Conservation (phyloP, 2,329 filamentous ascomycete genomes). For the Penicillium expansum region DNA sequence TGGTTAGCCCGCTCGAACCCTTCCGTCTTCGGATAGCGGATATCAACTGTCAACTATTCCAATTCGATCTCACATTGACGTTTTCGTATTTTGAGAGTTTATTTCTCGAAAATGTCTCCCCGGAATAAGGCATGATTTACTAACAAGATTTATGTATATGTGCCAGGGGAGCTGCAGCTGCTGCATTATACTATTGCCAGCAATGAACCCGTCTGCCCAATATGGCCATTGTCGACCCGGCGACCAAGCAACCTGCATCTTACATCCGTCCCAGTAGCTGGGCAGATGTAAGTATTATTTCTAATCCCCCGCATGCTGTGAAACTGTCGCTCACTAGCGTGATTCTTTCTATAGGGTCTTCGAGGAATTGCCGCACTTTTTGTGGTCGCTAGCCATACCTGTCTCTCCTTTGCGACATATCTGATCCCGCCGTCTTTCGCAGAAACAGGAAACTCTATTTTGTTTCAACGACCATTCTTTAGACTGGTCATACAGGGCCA, state of each 20-base stretch:
- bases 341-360: slow-evolving; percentile 46
- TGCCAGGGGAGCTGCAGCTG: slow-evolving; percentile 2
- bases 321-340: neutral
- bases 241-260: slow-evolving; percentile 5
- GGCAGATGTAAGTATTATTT: slow-evolving; percentile 20
- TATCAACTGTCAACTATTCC: slow-evolving; percentile 2
- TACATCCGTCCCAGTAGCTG: slow-evolving; percentile 16
- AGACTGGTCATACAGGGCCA: slow-evolving; percentile 60
- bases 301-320: neutral
- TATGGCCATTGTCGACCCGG: slow-evolving; percentile 8
- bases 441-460: slow-evolving; percentile 46
- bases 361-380: slow-evolving; percentile 55
- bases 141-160: neutral
- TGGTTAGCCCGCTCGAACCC: neutral
- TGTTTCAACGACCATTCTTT: slow-evolving; percentile 59
- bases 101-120: neutral
- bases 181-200: slow-evolving; percentile 5
- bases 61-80: slow-evolving; percentile 4
- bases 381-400: slow-evolving; percentile 56
- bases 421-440: slow-evolving; percentile 50
- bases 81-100: neutral
- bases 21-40: slow-evolving; percentile 1
- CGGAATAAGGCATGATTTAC: slow-evolving; percentile 1
- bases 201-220: slow-evolving; percentile 1
- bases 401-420: slow-evolving; percentile 51